Base-by-base conservation (phyloP, 179 eudicot genomes). In the Camellia oleifera region DNA sequence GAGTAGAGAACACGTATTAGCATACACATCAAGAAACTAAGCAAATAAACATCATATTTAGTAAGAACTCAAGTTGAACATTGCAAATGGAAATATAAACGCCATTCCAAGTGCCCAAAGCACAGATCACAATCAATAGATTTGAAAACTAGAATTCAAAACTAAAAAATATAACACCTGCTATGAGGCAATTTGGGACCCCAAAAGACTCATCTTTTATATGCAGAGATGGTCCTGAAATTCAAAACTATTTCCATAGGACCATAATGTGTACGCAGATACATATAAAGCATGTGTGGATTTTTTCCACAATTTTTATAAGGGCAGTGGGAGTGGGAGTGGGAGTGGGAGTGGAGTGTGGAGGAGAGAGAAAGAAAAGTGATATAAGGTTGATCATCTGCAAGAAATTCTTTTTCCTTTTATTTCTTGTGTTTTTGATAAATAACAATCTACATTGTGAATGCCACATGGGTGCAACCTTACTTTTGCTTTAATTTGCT, bases 401-500 rank as follows among this genome's bases (percentile, higher is more conserved):
- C 40, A 32, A 32, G 40, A 32, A 32, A 32, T 32, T 32, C 40
- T 32, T 32, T 32, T 32, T 26, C 32, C 32, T 26, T 26, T 26
- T 26, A 26, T 26, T 32, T 32, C 40, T 32, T 32, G 40, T 32
- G 40, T 32, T 32, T 32, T 32, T 32, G 40, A 32, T 32, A 32
- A 32, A 32, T 32, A 32, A 32, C 2, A 32, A 32, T 32, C 1
- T 32, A 32, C 40, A 32, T 32, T 32, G 2, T 1, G 1, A 32
- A 32, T 32, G 40, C 40, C 40, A 1, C 40, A 32, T 32, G 40
- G 40, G 40, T 32, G 40, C 40, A 73, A 69, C n/a, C 91, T 95
- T 90, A 96, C 99, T 96, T 96, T 78, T 91, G 96, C 88, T 96
- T 96, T 82, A 96, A 78, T 82, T 96, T 96, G 90, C 99, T 96